Base-by-base conservation (phyloP, 139 green algal genomes). In the Micractinium sp. region DNA sequence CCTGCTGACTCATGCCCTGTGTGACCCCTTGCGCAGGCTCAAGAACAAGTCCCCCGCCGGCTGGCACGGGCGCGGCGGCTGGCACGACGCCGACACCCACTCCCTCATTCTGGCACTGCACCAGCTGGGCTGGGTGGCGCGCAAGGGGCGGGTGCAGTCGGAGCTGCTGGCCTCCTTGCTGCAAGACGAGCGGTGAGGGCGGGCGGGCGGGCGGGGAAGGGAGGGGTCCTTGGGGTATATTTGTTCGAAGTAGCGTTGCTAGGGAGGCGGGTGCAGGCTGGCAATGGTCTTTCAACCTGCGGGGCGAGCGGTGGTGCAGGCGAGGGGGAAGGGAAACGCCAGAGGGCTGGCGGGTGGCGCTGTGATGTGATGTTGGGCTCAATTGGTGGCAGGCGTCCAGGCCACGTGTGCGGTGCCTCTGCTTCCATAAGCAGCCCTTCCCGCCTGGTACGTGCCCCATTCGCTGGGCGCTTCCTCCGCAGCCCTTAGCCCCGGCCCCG, bases 81-180 rank as follows among this genome's bases (percentile, higher is more conserved):
- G 82, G 82, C 82, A 41, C 25, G 82, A 87, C 25, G 63, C 82
- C 63, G 82, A 87, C 66, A 87, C 82, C 3, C 66, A 67, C 33
- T 16, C 23, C 2, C 36, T 63, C 35, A 39, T 87, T 25, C 15
- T 38, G 36, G 82, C 63, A 4, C 61, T 87, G 63, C 82, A 87
- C 66, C 31, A 78, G 66, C 82, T 87, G 82, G 82, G 82, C 66
- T 87, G 82, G 82, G 25, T 80, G 63, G 39, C 36, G 13, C 82
- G 82, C 66, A 87, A 79, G 63, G 63, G 82, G 23, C 31, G 31
- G 33, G 22, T 25, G 66, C 82, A 63, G 23, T 22, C 20, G 5
- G 82, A 87, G 36, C 41, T 87, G 60, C 36, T 87, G 25, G 27
- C 20, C 0, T 36, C 63, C 19, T 20, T 87, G 36, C 66, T 87